phyloP scores from a whole-genome alignment of 495 filamentous ascomycete species.

The Hypoxylon fuscum region DNA sequence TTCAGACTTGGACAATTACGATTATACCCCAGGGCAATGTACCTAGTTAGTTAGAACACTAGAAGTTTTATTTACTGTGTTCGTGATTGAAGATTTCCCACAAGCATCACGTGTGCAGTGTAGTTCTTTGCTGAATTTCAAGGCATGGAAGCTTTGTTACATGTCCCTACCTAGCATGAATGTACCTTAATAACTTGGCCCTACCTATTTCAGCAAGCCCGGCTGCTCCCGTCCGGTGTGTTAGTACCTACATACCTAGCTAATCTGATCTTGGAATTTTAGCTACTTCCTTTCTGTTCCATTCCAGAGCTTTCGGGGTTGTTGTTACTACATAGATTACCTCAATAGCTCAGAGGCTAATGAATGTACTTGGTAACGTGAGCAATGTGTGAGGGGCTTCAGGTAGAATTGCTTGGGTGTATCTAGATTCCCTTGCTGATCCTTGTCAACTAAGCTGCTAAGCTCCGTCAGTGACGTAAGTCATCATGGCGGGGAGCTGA shows the following conservation, averaged over 20 bases:
- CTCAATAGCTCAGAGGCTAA: not conserved
- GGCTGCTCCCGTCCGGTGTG: slow-evolving; percentile 25
- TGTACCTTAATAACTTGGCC: too few relatives aligned
- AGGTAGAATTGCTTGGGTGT: slow-evolving; percentile 15
- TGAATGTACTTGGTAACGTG: slow-evolving; percentile 4
- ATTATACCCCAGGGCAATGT: slow-evolving; percentile 37
- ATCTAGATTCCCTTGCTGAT: slow-evolving; percentile 25
- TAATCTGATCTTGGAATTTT: slow-evolving; percentile 14
- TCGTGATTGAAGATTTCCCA: not conserved
- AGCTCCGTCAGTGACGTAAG: slow-evolving; percentile 38
- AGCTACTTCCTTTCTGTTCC: slow-evolving; percentile 14
- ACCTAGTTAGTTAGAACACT: slow-evolving; percentile 26
- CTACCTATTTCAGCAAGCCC: slow-evolving; percentile 3
- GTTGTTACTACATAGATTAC: not conserved
- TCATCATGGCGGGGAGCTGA: slow-evolving; percentile 33
- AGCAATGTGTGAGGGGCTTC: slow-evolving; percentile 3
- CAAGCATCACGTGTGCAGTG: too few relatives aligned
- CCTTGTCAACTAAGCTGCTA: slow-evolving; percentile 27
- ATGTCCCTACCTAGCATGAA: too few relatives aligned
- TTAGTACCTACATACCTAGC: slow-evolving; percentile 2
- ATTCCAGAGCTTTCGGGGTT: slow-evolving; percentile 24
- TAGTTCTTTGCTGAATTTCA: too few relatives aligned
- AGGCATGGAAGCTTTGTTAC: too few relatives aligned
- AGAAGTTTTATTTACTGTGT: slow-evolving; percentile 10
- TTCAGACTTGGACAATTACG: slow-evolving; percentile 26